Evolutionary conservation across 2,329 filamentous ascomycete genomes (phyloP).

Genomic region (Boeremia lycopersici): DNA sequence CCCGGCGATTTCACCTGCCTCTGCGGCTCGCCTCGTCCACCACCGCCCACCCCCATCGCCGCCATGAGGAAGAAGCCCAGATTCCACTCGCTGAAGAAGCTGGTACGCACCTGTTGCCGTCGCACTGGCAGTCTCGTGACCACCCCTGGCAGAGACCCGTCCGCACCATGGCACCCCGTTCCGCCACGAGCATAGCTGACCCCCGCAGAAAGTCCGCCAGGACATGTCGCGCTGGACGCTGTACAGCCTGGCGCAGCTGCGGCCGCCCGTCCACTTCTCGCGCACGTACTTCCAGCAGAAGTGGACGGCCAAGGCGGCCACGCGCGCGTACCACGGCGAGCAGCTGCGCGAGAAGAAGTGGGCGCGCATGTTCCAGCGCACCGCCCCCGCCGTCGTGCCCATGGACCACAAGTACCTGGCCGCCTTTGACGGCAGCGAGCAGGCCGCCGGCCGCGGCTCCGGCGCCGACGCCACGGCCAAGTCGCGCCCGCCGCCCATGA

Average conservation of each 20-base stretch:
- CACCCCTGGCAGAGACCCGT: too few relatives aligned
- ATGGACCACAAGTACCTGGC: conserved; percentile 86
- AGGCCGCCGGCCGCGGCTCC: conserved; percentile 82
- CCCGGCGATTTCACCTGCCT: too few relatives aligned
- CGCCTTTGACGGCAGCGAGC: conserved; percentile 77
- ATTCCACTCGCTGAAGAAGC: conserved; percentile 70
- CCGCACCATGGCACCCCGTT: too few relatives aligned
- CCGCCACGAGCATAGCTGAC: too few relatives aligned
- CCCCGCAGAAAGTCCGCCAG: conserved; percentile 80
- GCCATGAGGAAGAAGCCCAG: conserved; percentile 57
- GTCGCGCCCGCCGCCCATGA: conserved; percentile 54
- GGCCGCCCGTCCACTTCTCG: conserved; percentile 45
- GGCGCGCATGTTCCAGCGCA: conserved; percentile 88
- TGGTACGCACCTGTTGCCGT: conserved; percentile 53
- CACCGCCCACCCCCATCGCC: conserved; percentile 24
- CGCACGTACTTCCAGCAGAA: conserved; percentile 96
- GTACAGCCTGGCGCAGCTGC: conserved; percentile 76
- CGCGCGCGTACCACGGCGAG: conserved; percentile 91
- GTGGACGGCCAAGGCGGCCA: conserved; percentile 85
- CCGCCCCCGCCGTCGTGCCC: conserved; percentile 79
- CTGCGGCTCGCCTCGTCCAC: too few relatives aligned
- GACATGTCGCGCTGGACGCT: conserved; percentile 98
- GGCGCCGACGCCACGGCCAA: conserved; percentile 56
- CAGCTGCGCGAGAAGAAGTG: conserved; percentile 92
- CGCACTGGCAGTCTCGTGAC: too few relatives aligned